Evolutionary conservation across 495 filamentous ascomycete genomes (phyloP), one percentile per base, ranked within the genome.

Genomic region (Podospora didyma): DNA sequence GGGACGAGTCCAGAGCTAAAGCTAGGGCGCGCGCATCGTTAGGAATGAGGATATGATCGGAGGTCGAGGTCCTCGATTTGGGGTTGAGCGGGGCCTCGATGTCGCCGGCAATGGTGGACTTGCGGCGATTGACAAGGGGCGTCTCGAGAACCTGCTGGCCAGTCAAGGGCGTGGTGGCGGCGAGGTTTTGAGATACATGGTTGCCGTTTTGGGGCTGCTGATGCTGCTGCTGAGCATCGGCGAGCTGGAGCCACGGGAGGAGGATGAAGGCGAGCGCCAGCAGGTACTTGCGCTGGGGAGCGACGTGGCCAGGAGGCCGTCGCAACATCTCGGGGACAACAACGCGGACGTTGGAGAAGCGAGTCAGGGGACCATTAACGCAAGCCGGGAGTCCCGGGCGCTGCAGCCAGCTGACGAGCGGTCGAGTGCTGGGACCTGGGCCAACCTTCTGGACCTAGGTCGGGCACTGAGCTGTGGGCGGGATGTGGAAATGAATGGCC

Each of bases 1-100:
- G 26, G 26, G 87, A 74, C 72, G 79, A 75, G 76, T 89, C 89
- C 87, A 89, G 89, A 95, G 92, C 90, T 80, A 89, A 82, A 83
- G 88, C 85, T 76, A 91, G 84, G 87, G 90, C 90, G 89, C 90
- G 89, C 89, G 83, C 89, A 87, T 93, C 87, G 78, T 83, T 77
- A 75, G 81, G 76, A 70, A 72, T 67, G 55, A 66, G 59, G 56
- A 75, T 65, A 62, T 63, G 64, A 60, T 77, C 63, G 62, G 39
- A 41, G 57, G 46, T 48, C 57, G 44, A 62, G 45, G 56, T 46
- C 59, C 21, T 22, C 19, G 42, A 35, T 19, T 55, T 39, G 54
- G 46, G n/a, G 58, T 49, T 66, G 49, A 17, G 42, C 21, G 46
- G 56, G 53, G 55, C 52, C 46, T 53, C 60, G 42, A 47, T 39